Evolutionary conservation across 306 rosid genomes (phyloP).

Genomic region (Vicia faba): DNA sequence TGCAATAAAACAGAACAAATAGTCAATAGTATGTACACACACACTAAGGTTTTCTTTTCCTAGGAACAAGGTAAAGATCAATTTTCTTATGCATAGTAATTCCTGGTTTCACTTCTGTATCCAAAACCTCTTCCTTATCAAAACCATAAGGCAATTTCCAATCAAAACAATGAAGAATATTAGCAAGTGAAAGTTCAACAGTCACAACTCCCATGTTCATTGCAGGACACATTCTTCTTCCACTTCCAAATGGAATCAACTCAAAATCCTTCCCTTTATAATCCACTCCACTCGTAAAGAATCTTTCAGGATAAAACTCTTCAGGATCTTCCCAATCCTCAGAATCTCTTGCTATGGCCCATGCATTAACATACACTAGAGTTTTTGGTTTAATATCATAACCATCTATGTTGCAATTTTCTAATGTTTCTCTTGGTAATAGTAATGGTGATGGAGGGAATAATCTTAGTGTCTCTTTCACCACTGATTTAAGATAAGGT

Average conservation of each 20-base stretch:
- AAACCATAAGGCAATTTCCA: slow-evolving; percentile 36
- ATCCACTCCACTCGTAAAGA: slow-evolving; percentile 15
- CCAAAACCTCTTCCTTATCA: slow-evolving; percentile 28
- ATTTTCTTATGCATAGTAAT: slow-evolving; percentile 41
- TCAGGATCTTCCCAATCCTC: slow-evolving; percentile 38
- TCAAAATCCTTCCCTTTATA: slow-evolving; percentile 41
- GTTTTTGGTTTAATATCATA: slow-evolving; percentile 41
- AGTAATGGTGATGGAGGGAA: slow-evolving; percentile 46
- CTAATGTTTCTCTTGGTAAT: slow-evolving; percentile 40
- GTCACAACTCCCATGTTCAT: slow-evolving; percentile 32
- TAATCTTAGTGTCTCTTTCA: slow-evolving; percentile 45
- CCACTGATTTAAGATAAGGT: slow-evolving; percentile 40
- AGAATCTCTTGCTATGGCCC: slow-evolving; percentile 47
- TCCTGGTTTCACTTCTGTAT: slow-evolving; percentile 39
- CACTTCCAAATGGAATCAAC: slow-evolving; percentile 45
- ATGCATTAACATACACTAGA: slow-evolving; percentile 32
- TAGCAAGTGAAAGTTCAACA: slow-evolving; percentile 37
- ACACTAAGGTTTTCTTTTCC: background rate
- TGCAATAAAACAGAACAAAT: background rate
- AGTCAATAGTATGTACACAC: background rate
- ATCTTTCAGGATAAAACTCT: slow-evolving; percentile 44
- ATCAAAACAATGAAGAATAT: slow-evolving; percentile 41
- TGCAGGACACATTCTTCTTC: slow-evolving; percentile 47
- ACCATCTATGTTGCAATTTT: slow-evolving; percentile 34
- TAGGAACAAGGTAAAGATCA: slow-evolving; percentile 34